Percentiles rank a stretch among this genome's conserved stretches.
phyloP scores from a whole-genome alignment of 352 stramenopile genomes.

The Globisporangium rhizosaccharum region DNA sequence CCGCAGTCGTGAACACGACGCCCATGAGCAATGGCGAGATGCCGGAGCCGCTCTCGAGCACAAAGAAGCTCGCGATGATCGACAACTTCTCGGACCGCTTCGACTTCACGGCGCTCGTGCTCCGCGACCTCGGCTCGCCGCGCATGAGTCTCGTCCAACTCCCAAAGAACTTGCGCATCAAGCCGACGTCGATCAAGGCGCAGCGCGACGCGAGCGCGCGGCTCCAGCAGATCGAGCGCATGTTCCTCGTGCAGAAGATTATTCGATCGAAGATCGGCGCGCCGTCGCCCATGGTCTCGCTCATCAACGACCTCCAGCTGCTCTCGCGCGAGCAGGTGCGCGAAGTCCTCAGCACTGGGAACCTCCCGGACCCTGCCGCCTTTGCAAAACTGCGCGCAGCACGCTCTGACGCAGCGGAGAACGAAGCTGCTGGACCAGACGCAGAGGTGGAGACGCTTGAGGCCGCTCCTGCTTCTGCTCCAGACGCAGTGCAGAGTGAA shows the following conservation, averaged over 20 bases:
- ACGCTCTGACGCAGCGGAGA: too few species aligned
- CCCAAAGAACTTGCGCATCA: constrained; percentile 10
- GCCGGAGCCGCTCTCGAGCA: constrained; percentile 5
- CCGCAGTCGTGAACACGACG: constrained; percentile 19
- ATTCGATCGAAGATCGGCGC: constrained; percentile 14
- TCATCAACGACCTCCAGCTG: constrained; percentile 42
- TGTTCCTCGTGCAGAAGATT: constrained; percentile 46
- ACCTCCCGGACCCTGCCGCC: constrained; percentile 17
- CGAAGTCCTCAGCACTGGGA: constrained; percentile 29
- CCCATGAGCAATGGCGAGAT: constrained; percentile 11
- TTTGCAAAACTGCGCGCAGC: neutral
- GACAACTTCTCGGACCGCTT: constrained; percentile 37
- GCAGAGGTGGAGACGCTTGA: too few species aligned
- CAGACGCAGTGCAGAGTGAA: too few species aligned
- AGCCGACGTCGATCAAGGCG: constrained; percentile 14
- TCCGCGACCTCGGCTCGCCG: constrained; percentile 36
- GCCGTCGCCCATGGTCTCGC: constrained; percentile 17
- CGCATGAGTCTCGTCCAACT: constrained; percentile 22
- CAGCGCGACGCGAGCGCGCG: constrained; percentile 40
- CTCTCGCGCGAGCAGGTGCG: constrained; percentile 24
- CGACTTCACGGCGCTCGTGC: constrained; percentile 31
- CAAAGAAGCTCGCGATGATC: constrained; percentile 25
- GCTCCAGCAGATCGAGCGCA: constrained; percentile 68
- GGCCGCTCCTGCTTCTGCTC: too few species aligned
- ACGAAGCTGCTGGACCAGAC: too few species aligned